Evolutionary conservation across 2,329 filamentous ascomycete species (phyloP).

Genomic region (Orbilia oligospora): DNA sequence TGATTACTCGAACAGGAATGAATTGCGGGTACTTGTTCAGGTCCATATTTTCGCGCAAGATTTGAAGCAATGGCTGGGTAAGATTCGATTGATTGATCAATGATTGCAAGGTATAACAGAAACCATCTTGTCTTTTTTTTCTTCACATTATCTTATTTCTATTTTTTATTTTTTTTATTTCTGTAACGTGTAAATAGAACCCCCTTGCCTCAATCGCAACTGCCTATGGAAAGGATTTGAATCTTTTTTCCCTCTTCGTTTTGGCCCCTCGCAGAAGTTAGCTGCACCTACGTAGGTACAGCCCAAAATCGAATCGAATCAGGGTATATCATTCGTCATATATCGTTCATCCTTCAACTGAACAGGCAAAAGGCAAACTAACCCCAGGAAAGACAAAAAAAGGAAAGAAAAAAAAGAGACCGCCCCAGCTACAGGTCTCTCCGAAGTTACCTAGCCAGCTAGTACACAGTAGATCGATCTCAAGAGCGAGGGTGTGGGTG

Average conservation of each 20-base stretch:
- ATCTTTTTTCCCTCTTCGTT: conserved; percentile 19
- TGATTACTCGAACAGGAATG: conserved; percentile 25
- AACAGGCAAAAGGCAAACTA: conserved; percentile 50
- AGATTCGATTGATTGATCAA: neutral
- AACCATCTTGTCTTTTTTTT: conserved; percentile 13
- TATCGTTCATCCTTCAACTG: conserved; percentile 26
- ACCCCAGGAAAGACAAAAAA: conserved; percentile 31
- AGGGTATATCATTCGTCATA: conserved; percentile 58
- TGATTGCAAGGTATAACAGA: neutral
- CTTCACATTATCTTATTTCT: neutral
- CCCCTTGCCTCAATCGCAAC: conserved; percentile 12
- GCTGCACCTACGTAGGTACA: conserved; percentile 39
- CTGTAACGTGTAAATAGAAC: neutral
- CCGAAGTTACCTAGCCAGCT: conserved; percentile 18
- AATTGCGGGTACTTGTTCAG: conserved; percentile 17
- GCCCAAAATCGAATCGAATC: conserved; percentile 38
- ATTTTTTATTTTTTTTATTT: neutral
- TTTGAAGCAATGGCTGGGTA: conserved; percentile 52
- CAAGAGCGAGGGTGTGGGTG: conserved; percentile 8
- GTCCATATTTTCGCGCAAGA: conserved; percentile 39
- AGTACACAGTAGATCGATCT: conserved; percentile 48
- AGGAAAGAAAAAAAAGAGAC: neutral
- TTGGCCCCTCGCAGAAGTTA: conserved; percentile 45
- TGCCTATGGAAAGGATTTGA: conserved; percentile 1
- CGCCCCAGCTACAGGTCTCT: conserved; percentile 10